Base-by-base conservation (phyloP, 2,329 filamentous ascomycete species). In the Penicillium brasilianum region DNA sequence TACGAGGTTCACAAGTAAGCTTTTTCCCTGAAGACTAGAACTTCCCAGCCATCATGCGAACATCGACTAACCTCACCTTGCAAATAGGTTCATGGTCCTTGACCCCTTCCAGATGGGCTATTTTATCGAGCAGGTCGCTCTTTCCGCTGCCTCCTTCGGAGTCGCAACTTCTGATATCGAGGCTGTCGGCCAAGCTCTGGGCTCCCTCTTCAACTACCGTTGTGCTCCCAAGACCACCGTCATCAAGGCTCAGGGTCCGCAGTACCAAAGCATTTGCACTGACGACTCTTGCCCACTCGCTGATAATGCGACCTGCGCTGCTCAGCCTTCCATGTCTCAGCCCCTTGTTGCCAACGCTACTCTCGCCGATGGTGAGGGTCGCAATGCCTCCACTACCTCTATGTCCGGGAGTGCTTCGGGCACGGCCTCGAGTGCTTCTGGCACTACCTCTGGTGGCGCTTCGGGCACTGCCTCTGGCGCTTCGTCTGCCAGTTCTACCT, bases 111-210 rank as follows among this genome's bases (percentile, higher is more conserved):
- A 88, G 70, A 72, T 86, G 41, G 81, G 79, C 32, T 88, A 87
- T 77, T 88, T 88, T 77, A 84, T 87, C 70, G 64, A 78, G 46
- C 85, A 88, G 73, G 83, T 88, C 58, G 84, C 80, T 30, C 72
- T 86, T 13, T 79, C 86, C 5, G 85, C 83, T 7, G 76, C 80
- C 39, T 87, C 84, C 1, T 87, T 88, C 66, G 87, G 87, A 43
- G 85, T 88, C 44, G 77, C 82, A n/a, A 66, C 80, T 13, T 78
- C 77, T 3, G 87, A 88, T 68, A 75, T 87, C 51, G 70, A 70
- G 20, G 72, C 71, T 34, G 82, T 88, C 30, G 85, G 78, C 61
- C 76, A 64, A 34, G 78, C 82, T 1, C 81, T 89, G 48, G 80
- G 75, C 63, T 71, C 70, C 22, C 69, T 82, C 52, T 89, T 88